Conservation (phyloP, 495 filamentous ascomycete genomes). For the Xylaria flabelliformis region DNA sequence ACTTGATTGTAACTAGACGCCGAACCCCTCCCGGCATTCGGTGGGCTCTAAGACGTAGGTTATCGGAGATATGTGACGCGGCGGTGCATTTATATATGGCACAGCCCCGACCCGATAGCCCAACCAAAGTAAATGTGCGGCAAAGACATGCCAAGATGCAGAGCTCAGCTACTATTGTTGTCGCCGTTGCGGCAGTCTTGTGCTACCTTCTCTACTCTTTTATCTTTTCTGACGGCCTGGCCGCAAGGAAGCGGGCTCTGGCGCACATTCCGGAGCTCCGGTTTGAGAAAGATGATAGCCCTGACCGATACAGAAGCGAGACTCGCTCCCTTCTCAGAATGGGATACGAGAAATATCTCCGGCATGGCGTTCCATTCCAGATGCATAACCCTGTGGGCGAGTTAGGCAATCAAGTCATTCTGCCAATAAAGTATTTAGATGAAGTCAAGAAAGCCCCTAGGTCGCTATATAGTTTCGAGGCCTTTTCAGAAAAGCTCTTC, state of each 20-base stretch:
- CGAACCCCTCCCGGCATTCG: not conserved
- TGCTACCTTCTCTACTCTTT: not conserved
- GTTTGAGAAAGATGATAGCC: conserved; percentile 16
- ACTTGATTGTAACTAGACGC: not conserved
- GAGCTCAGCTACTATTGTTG: not conserved
- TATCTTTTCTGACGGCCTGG: not conserved
- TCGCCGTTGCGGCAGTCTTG: not conserved
- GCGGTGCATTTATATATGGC: not conserved
- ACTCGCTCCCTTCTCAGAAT: conserved; percentile 12
- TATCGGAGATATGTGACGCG: not conserved
- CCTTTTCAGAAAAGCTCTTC: not conserved
- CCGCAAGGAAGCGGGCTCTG: not conserved
- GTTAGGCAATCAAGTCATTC: conserved; percentile 16
- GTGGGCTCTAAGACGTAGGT: not conserved
- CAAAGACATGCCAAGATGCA: not conserved
- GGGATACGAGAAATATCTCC: conserved; percentile 14
- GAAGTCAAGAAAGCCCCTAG: conserved; percentile 4
- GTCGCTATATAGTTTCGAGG: not conserved
- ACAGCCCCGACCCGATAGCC: not conserved
- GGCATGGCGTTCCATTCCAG: conserved; percentile 15
- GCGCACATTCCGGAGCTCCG: conserved; percentile 14
- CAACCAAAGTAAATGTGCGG: not conserved
- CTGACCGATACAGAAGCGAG: conserved; percentile 22
- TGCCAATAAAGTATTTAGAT: conserved; percentile 4
- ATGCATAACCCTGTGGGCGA: conserved; percentile 10